phyloP scores from a whole-genome alignment of 1,284 basidiomycete genomes.

The Ceratobasidium sp. region DNA sequence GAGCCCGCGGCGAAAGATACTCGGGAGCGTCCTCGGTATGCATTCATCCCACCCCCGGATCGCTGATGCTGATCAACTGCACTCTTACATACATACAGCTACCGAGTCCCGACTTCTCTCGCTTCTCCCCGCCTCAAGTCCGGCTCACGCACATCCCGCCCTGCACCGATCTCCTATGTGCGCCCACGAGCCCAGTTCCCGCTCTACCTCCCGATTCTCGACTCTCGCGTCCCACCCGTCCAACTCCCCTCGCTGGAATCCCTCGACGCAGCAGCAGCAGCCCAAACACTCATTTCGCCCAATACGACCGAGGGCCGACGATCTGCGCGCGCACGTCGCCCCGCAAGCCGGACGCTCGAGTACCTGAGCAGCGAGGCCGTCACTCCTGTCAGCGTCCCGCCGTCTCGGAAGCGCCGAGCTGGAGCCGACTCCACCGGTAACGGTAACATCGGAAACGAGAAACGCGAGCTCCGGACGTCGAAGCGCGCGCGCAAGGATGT shows the following conservation, averaged over 20 bases:
- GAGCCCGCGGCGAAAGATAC: constrained; percentile 29
- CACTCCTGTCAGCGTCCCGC: not conserved
- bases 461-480: constrained; percentile 12
- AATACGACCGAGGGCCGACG: constrained; percentile 8
- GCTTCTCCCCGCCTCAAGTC: not conserved
- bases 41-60: not conserved
- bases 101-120: constrained; percentile 31
- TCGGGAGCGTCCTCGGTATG: constrained; percentile 29
- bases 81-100: constrained; percentile 10
- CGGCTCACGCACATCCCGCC: not conserved
- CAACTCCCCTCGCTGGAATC: constrained; percentile 32
- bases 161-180: constrained; percentile 31
- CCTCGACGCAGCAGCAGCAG: constrained; percentile 23
- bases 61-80: constrained; percentile 21
- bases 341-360: constrained; percentile 39
- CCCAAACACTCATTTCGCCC: not conserved
- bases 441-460: constrained; percentile 21
- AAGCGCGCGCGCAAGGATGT: constrained; percentile 35
- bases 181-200: constrained; percentile 33
- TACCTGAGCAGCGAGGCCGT: constrained; percentile 20
- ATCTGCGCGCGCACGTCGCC: constrained; percentile 19
- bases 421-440: not conserved
- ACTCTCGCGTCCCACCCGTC: constrained; percentile 34
- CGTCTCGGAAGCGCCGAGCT: constrained; percentile 36
- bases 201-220: constrained; percentile 38